These are phyloP conservation scores for Iris pallida DNA, from an alignment of 116 monocot genomes.

Conservation along the genomic window DNA sequence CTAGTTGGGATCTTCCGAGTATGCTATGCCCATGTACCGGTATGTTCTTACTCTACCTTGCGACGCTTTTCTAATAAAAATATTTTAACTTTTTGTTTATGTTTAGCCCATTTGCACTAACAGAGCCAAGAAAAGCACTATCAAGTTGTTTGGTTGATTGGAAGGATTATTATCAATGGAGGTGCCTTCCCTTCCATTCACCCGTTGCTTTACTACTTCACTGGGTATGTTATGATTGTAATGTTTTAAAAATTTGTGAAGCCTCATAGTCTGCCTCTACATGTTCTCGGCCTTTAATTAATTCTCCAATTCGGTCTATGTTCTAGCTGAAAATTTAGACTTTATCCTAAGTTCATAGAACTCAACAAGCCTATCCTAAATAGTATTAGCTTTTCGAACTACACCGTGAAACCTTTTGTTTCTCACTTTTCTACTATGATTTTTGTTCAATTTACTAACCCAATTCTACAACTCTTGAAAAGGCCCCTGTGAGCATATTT, in stretches of 20 bases:
- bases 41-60: slow-evolving; percentile 16
- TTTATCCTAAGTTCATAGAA: no score
- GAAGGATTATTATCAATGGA: slow-evolving; percentile 84
- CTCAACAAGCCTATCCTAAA: no score
- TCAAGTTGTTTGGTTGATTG: slow-evolving; percentile 43
- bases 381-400: no score
- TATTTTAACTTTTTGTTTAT: slow-evolving; percentile 1
- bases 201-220: slow-evolving; percentile 79
- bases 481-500: no score
- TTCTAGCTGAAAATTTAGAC: no score
- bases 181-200: slow-evolving; percentile 72
- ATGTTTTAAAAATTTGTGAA: neutral
- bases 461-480: no score
- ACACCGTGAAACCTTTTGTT: no score
- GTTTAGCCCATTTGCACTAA: slow-evolving; percentile 1
- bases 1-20: slow-evolving; percentile 65
- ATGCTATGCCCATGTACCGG: slow-evolving; percentile 73
- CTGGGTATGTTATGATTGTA: slow-evolving; percentile 51
- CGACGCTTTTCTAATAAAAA: neutral
- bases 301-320: no score
- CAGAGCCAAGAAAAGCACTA: slow-evolving; percentile 42
- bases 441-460: no score
- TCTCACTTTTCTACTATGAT: no score
- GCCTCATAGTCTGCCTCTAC: neutral
- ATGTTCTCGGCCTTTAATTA: no score